Evolutionary conservation across 108 stramenopile species (phyloP).

Genomic region (Nannochloropsis granulata): DNA sequence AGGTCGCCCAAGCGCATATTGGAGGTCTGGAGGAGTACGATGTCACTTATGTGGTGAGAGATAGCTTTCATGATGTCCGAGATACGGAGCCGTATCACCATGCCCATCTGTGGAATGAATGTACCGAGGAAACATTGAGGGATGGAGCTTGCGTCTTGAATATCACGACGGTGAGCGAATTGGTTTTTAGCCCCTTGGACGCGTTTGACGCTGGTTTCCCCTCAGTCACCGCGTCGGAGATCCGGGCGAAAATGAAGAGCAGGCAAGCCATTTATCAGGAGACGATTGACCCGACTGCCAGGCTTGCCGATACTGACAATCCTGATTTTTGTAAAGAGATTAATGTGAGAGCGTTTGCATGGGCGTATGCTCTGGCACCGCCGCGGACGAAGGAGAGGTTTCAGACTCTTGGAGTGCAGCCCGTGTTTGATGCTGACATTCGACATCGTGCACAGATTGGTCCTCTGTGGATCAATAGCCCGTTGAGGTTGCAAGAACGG

Average conservation of each 20-base stretch:
- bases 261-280: neutral
- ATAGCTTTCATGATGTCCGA: neutral
- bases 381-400: neutral
- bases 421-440: neutral
- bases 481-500: neutral
- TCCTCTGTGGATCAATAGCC: neutral
- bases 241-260: neutral
- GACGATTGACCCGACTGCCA: neutral
- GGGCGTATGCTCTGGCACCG: neutral
- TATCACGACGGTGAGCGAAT: neutral
- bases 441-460: neutral
- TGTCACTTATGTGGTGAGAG: neutral
- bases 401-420: neutral
- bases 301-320: neutral
- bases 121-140: neutral
- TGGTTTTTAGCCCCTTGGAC: neutral
- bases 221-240: neutral
- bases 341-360: neutral
- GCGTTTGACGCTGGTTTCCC: neutral
- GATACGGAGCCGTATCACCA: neutral
- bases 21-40: neutral
- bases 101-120: neutral
- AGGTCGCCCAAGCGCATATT: neutral
- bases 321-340: neutral
- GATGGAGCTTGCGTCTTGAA: neutral